Conservation (phyloP, 116 monocot genomes). For the Cymodocea nodosa region DNA sequence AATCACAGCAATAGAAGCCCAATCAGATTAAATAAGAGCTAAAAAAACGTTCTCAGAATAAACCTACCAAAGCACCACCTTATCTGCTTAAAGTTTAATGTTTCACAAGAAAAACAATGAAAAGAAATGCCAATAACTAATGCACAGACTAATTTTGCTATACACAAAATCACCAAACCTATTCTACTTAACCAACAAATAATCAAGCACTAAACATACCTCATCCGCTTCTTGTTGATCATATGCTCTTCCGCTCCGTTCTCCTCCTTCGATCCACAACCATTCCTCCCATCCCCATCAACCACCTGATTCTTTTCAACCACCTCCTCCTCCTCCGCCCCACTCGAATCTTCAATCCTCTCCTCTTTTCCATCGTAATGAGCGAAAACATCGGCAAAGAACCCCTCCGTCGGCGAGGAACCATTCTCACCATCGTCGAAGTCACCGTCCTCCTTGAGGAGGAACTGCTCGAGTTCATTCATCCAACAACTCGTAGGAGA, state of each 20-base stretch:
- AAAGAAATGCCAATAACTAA: background rate
- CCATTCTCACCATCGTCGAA: background rate
- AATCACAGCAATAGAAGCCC: no score
- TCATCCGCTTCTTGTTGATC: slow-evolving; percentile 1
- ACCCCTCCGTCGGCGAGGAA: slow-evolving; percentile 6
- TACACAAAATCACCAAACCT: background rate
- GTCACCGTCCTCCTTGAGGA: slow-evolving; percentile 20
- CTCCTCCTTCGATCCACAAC: slow-evolving; percentile 6
- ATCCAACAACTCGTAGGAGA: slow-evolving; percentile 1
- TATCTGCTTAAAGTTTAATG: no score
- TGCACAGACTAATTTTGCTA: background rate
- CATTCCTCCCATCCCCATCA: slow-evolving; percentile 3
- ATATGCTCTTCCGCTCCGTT: no score
- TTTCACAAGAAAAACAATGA: no score
- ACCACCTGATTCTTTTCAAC: background rate
- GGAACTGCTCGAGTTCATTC: slow-evolving; percentile 38
- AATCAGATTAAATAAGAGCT: no score
- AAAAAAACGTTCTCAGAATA: no score
- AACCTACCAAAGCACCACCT: no score
- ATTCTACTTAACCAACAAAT: background rate
- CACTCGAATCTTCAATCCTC: background rate
- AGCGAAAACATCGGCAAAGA: slow-evolving; percentile 27
- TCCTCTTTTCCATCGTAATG: slow-evolving; percentile 6
- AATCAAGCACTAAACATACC: slow-evolving; percentile 1
- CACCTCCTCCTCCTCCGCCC: slow-evolving; percentile 1